These are phyloP conservation scores for Beverwykella pulmonaria DNA, from an alignment of 495 filamentous ascomycete species.

Conservation along the genomic window DNA sequence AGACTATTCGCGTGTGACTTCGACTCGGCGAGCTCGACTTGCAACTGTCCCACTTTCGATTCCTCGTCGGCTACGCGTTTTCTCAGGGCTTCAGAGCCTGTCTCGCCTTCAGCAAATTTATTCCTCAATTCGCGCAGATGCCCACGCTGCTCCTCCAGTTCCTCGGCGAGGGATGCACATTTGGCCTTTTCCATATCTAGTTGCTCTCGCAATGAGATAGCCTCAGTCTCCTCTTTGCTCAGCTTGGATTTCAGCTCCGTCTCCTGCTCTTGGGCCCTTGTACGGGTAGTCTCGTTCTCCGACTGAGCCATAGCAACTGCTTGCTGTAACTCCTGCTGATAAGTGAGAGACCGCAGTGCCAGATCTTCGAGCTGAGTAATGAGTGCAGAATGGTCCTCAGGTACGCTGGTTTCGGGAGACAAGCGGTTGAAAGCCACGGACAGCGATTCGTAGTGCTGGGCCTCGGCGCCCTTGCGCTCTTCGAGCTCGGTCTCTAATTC, in stretches of 20 bases:
- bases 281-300: conserved; percentile 44
- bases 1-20: conserved; percentile 66
- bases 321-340: conserved; percentile 43
- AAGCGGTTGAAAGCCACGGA: conserved; percentile 65
- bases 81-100: conserved; percentile 73
- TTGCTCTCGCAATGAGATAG: conserved; percentile 44
- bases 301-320: conserved; percentile 46
- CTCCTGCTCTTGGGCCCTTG: conserved; percentile 37
- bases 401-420: conserved; percentile 56
- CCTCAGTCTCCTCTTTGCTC: conserved; percentile 24
- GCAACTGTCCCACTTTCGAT: conserved; percentile 59
- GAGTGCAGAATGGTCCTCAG: conserved; percentile 61
- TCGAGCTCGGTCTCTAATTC: conserved; percentile 53
- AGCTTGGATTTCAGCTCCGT: conserved; percentile 30
- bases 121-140: conserved; percentile 66
- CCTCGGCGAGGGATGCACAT: conserved; percentile 58
- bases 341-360: conserved; percentile 40
- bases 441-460: conserved; percentile 58
- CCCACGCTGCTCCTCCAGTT: conserved; percentile 67
- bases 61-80: conserved; percentile 73
- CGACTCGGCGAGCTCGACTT: conserved; percentile 66
- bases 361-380: conserved; percentile 64
- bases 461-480: conserved; percentile 55
- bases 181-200: conserved; percentile 62
- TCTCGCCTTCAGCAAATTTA: conserved; percentile 76